phyloP scores from a whole-genome alignment of 176 grass and related monocot species.

The Calamus simplicifolius region DNA sequence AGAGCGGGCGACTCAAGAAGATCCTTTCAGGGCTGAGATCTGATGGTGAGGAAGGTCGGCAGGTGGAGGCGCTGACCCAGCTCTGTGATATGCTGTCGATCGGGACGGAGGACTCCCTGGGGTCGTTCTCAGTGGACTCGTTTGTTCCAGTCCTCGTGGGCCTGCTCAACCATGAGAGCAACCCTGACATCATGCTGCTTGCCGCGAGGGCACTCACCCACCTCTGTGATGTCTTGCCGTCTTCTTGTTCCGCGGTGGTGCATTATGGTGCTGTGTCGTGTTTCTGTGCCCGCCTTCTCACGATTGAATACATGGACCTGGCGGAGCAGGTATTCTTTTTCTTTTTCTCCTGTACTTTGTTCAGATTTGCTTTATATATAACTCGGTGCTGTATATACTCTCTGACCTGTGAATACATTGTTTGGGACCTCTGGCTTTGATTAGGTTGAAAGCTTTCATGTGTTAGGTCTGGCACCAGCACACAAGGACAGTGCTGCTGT shows the following conservation, averaged over 20 bases:
- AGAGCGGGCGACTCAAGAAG: constrained; percentile 55
- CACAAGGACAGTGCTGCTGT: too few relatives aligned
- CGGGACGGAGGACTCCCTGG: constrained; percentile 70
- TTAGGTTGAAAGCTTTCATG: too few relatives aligned
- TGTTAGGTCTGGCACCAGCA: too few relatives aligned
- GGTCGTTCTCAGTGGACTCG: constrained; percentile 53
- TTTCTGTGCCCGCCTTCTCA: constrained; percentile 31
- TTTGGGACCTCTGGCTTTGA: too few relatives aligned
- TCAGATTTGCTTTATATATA: too few relatives aligned
- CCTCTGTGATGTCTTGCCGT: constrained; percentile 15
- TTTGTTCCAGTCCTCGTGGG: constrained; percentile 77
- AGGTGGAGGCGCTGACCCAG: constrained; percentile 63
- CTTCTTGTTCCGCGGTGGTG: constrained; percentile 7
- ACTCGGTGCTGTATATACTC: not conserved
- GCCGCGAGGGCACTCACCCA: constrained; percentile 38
- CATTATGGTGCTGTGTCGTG: constrained; percentile 18
- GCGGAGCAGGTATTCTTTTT: constrained; percentile 36
- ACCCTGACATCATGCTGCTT: constrained; percentile 24
- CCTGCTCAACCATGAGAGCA: constrained; percentile 51
- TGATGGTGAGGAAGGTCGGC: constrained; percentile 59
- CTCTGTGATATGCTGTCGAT: constrained; percentile 85
- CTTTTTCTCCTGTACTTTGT: not conserved
- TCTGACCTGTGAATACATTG: not conserved
- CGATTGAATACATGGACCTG: constrained; percentile 35
- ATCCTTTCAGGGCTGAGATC: constrained; percentile 52